These are phyloP conservation scores for Acidomyces sp. DNA, from an alignment of 495 filamentous ascomycete species.

Conservation along the genomic window DNA sequence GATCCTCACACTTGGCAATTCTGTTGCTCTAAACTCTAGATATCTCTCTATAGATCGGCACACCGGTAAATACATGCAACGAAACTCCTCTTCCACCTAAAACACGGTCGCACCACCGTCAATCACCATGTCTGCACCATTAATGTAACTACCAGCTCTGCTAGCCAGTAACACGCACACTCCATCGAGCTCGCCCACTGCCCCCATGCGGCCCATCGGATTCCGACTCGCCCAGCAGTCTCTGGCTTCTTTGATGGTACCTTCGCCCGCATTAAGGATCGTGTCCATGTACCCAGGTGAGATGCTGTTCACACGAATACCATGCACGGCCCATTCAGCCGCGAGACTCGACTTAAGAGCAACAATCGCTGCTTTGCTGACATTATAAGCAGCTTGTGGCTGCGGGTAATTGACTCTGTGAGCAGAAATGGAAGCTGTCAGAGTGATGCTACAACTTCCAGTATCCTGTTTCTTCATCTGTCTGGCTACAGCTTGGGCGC, in stretches of 20 bases:
- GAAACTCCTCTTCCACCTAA: not conserved
- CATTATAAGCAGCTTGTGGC: slow-evolving; percentile 58
- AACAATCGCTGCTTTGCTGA: slow-evolving; percentile 51
- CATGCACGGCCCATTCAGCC: slow-evolving; percentile 50
- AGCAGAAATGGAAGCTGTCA: slow-evolving; percentile 55
- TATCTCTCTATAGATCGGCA: no score
- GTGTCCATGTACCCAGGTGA: slow-evolving; percentile 73
- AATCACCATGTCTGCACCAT: slow-evolving; percentile 46
- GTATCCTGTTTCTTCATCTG: slow-evolving; percentile 27
- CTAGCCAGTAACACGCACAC: slow-evolving; percentile 51
- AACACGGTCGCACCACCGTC: slow-evolving; percentile 34
- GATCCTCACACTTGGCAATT: no score
- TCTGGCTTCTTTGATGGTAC: slow-evolving; percentile 37
- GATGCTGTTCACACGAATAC: slow-evolving; percentile 57
- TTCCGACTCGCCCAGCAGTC: slow-evolving; percentile 47
- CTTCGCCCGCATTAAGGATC: slow-evolving; percentile 55
- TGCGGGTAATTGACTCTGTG: slow-evolving; percentile 56
- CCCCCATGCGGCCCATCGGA: slow-evolving; percentile 58
- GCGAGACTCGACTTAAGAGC: slow-evolving; percentile 48
- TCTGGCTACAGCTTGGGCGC: slow-evolving; percentile 50
- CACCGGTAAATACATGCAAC: no score
- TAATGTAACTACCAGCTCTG: slow-evolving; percentile 54
- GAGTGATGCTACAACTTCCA: slow-evolving; percentile 48
- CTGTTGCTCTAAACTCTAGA: no score
- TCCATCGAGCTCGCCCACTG: slow-evolving; percentile 52